These are phyloP conservation scores for Neofusicoccum cordaticola DNA, from an alignment of 2,329 filamentous ascomycete genomes.

Conservation along the genomic window DNA sequence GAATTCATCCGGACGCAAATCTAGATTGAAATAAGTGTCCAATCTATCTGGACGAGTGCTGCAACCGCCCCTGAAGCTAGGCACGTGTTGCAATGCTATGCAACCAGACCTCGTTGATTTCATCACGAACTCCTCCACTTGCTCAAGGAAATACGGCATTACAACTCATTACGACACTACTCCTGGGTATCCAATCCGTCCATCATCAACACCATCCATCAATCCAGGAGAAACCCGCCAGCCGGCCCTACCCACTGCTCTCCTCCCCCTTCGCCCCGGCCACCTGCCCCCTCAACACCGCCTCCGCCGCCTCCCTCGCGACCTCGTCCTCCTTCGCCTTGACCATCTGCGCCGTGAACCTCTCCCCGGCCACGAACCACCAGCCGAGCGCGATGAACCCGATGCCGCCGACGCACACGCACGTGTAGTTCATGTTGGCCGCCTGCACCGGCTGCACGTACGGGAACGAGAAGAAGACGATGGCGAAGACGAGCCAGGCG, in stretches of 20 bases:
- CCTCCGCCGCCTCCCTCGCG: background rate
- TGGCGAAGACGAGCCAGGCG: conserved; percentile 32
- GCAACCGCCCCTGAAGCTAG: too few species aligned
- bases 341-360: conserved; percentile 40
- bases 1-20: too few species aligned
- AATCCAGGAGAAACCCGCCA: background rate
- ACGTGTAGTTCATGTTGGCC: conserved; percentile 51
- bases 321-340: conserved; percentile 22
- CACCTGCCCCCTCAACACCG: conserved; percentile 1
- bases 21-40: too few species aligned
- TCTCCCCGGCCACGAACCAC: conserved; percentile 44
- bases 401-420: conserved; percentile 45
- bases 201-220: background rate
- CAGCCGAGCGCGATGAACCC: conserved; percentile 38
- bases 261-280: background rate
- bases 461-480: conserved; percentile 47
- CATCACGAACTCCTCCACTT: too few species aligned
- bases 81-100: too few species aligned
- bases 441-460: conserved; percentile 39
- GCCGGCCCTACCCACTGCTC: background rate
- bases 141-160: background rate
- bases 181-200: background rate
- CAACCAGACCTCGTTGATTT: too few species aligned
- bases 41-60: too few species aligned
- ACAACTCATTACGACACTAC: background rate